Evolutionary conservation across 176 grass and related monocot genomes (phyloP).

Genomic region (Oryza australiensis): DNA sequence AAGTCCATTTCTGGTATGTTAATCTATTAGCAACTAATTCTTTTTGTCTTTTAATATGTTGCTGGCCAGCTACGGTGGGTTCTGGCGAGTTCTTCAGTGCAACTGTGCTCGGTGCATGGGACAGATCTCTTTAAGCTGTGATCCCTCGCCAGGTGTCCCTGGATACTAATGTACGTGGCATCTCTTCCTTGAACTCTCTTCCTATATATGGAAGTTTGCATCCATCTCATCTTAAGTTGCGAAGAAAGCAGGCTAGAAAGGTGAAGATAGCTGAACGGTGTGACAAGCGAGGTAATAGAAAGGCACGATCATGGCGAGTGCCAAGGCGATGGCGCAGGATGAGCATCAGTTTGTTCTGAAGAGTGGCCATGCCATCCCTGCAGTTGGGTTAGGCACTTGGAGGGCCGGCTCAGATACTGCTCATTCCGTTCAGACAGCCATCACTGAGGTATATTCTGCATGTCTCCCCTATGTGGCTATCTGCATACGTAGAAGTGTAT

Average conservation of each 20-base stretch:
- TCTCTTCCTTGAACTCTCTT: not conserved
- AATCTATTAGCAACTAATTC: not conserved
- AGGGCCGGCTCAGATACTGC: constrained; percentile 48
- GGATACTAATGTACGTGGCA: constrained; percentile 35
- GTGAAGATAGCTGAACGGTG: not conserved
- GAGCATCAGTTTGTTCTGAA: constrained; percentile 48
- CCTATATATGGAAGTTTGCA: constrained; percentile 14
- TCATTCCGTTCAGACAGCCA: constrained; percentile 48
- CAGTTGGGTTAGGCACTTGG: constrained; percentile 69
- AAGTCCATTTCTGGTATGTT: constrained; percentile 17
- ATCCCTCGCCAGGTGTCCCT: constrained; percentile 45
- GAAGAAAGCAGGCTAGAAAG: not conserved
- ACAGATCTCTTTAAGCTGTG: not conserved
- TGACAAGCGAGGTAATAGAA: not conserved
- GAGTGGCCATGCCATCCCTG: constrained; percentile 64
- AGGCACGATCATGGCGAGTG: constrained; percentile 46
- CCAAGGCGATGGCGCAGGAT: constrained; percentile 41
- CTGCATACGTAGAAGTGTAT: not conserved
- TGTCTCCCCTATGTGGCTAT: not conserved
- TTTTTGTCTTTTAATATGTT: constrained; percentile 1
- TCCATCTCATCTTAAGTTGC: not conserved
- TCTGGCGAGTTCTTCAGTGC: constrained; percentile 44
- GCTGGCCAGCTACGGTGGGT: constrained; percentile 33
- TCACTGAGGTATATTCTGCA: constrained; percentile 50
- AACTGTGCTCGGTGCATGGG: constrained; percentile 27